These are phyloP conservation scores for Ogataea polymorpha DNA, from an alignment of 805 yeast species.

Conservation along the genomic window DNA sequence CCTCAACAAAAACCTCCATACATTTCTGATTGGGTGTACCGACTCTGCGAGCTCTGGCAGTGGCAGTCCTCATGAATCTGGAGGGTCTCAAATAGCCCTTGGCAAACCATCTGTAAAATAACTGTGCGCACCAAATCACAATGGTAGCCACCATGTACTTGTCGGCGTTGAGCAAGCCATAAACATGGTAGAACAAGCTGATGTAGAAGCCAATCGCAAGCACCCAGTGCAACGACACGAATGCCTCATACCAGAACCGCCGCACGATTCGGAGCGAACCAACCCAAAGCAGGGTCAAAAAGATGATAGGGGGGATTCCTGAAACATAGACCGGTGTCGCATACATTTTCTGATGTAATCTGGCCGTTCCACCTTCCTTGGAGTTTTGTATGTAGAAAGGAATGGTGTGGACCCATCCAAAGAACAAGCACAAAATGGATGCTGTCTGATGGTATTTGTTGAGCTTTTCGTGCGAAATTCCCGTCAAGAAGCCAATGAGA, in stretches of 20 bases:
- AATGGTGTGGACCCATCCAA: conserved; percentile 47
- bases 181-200: conserved; percentile 44
- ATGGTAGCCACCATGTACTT: conserved; percentile 49
- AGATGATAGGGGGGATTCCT: conserved; percentile 50
- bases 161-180: conserved; percentile 34
- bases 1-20: conserved; percentile 35
- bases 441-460: conserved; percentile 50
- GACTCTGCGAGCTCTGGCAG: conserved; percentile 24
- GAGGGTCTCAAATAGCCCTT: conserved; percentile 47
- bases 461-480: conserved; percentile 53
- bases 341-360: conserved; percentile 24
- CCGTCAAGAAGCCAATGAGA: conserved; percentile 46
- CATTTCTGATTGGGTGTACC: conserved; percentile 31
- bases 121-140: conserved; percentile 49
- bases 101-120: conserved; percentile 42
- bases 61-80: conserved; percentile 32
- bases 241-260: conserved; percentile 42
- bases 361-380: conserved; percentile 46
- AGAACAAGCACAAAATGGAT: conserved; percentile 39
- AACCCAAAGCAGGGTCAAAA: conserved; percentile 42
- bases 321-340: conserved; percentile 28
- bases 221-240: conserved; percentile 53
- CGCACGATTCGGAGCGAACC: conserved; percentile 42
- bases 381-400: conserved; percentile 46
- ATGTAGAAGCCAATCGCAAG: conserved; percentile 47